Evolutionary conservation across 495 filamentous ascomycete species (phyloP), one percentile per base, ranked within the genome.

Genomic region (Rhizodiscina lignyota): DNA sequence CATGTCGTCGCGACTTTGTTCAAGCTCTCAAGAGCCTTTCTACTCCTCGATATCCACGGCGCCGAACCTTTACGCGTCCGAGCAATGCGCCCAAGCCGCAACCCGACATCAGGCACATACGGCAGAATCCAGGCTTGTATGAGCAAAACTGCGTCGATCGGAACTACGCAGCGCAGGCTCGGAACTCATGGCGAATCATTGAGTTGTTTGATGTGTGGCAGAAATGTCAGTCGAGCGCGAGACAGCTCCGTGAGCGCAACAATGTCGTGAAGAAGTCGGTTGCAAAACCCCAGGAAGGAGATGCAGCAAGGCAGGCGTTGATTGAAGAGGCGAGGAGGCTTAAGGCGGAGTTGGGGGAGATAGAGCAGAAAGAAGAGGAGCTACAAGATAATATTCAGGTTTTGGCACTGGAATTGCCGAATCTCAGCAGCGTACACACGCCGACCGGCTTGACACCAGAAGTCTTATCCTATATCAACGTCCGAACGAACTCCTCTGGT

Each of bases 31-130:
- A n/a, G n/a, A n/a, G n/a, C n/a, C n/a, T n/a, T n/a, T n/a, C n/a
- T n/a, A n/a, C n/a, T n/a, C n/a, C n/a, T n/a, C n/a, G n/a, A n/a
- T n/a, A n/a, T n/a, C n/a, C n/a, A n/a, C n/a, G n/a, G n/a, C n/a
- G n/a, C n/a, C n/a, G n/a, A n/a, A n/a, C 30, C 30, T 18, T 8
- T 11, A 16, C 17, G 10, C 30, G 30, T 18, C 30, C 8, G 8
- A 11, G 10, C 18, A 24, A 10, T 10, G 87, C 84, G 11, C 87
- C 86, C 4, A 92, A 84, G 48, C 67, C 79, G 5, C 63, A 60
- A 15, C 66, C 85, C 33, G 76, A 94, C 55, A 63, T 93, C 53
- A 93, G 81, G 52, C 75, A 86, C 56, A 92, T 97, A 55, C 83
- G 84, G 34, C 66, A 79, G 36, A 79, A 87, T 54, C 67, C 72